A percentile compares a stretch with the other conserved stretches of the same genome.
Evolutionary conservation across 106 monocot species (phyloP).

Genomic region (Posidonia australis): DNA sequence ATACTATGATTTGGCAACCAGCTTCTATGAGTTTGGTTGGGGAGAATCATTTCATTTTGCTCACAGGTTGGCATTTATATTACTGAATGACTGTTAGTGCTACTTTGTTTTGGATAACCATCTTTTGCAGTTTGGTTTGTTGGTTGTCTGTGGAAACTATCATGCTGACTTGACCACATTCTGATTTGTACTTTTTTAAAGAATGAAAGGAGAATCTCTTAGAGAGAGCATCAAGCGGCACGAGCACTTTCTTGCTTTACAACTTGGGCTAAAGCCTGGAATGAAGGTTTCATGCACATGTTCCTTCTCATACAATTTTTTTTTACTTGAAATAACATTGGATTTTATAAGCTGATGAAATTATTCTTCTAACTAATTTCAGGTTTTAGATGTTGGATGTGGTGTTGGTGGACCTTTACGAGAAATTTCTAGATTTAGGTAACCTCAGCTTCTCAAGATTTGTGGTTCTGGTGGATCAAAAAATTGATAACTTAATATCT

Average conservation of each 20-base stretch:
- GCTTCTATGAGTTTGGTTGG: conserved; percentile 87
- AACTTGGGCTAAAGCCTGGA: conserved; percentile 73
- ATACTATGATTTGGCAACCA: conserved; percentile 74
- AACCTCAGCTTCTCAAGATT: conserved; percentile 4
- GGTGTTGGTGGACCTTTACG: conserved; percentile 92
- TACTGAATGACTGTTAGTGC: background rate
- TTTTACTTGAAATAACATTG: background rate
- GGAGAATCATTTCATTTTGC: conserved; percentile 88
- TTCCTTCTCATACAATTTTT: conserved; percentile 5
- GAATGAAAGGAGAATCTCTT: conserved; percentile 93
- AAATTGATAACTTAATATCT: background rate
- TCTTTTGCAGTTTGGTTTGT: background rate
- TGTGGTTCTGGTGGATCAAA: background rate
- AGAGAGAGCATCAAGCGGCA: conserved; percentile 92
- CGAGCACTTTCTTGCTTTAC: conserved; percentile 97
- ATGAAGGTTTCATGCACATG: conserved; percentile 60
- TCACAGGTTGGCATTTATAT: conserved; percentile 27
- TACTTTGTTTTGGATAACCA: background rate
- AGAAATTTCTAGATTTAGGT: conserved; percentile 95
- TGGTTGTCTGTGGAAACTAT: background rate
- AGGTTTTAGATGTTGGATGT: conserved; percentile 98
- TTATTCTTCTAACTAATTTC: background rate
- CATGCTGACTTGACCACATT: background rate
- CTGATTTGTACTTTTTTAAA: conserved; percentile 18
- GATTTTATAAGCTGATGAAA: too few relatives aligned